phyloP scores from a whole-genome alignment of 176 grass and related monocot species.

The sorghum (Sorghum bicolor) region DNA sequence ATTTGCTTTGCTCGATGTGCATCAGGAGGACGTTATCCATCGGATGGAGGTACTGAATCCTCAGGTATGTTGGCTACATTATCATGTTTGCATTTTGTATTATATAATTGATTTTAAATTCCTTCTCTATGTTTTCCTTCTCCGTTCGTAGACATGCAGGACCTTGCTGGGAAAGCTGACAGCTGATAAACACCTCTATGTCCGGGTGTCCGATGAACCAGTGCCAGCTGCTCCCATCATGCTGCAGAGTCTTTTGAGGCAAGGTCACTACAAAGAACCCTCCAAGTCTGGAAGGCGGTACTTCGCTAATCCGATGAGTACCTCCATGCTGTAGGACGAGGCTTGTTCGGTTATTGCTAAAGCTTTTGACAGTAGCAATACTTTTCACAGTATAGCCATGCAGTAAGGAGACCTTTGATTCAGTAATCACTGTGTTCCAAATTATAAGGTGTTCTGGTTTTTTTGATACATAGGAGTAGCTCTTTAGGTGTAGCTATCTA shows the following conservation, averaged over 20 bases:
- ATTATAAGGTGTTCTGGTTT: too few relatives aligned
- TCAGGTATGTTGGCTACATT: constrained; percentile 50
- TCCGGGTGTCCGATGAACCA: constrained; percentile 44
- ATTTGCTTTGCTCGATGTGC: background rate
- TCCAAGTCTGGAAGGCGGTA: constrained; percentile 45
- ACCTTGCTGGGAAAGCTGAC: constrained; percentile 56
- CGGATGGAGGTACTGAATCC: constrained; percentile 81
- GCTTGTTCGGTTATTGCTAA: background rate
- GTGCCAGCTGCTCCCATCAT: constrained; percentile 46
- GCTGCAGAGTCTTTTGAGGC: constrained; percentile 42
- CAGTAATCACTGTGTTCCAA: too few relatives aligned
- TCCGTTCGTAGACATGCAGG: constrained; percentile 58
- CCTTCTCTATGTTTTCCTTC: background rate
- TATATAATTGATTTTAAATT: background rate
- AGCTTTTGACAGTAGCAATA: background rate
- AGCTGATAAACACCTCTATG: constrained; percentile 54
- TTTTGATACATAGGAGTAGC: too few relatives aligned
- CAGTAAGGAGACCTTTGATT: too few relatives aligned
- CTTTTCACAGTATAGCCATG: background rate
- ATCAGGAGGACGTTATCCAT: constrained; percentile 73
- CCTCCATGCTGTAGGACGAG: constrained; percentile 30
- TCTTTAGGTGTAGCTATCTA: too few relatives aligned
- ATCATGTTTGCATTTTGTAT: background rate
- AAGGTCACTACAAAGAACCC: background rate
- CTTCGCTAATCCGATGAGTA: constrained; percentile 71